Base-by-base conservation (phyloP, 306 rosid genomes). In the Dryas alaskensis region DNA sequence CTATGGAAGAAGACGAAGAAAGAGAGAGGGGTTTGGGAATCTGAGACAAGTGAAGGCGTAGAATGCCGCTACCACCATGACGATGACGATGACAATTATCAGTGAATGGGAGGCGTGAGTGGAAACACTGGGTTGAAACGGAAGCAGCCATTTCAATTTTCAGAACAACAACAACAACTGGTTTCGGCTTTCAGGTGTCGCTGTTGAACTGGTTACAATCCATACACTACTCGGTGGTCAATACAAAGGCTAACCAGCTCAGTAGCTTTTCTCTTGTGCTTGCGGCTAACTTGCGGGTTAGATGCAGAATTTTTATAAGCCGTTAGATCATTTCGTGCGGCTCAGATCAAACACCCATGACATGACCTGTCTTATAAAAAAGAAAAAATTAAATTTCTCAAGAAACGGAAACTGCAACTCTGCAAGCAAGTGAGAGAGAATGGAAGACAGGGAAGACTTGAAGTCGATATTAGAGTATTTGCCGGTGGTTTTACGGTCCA, bases 401-500 rank as follows among this genome's bases (percentile, higher is more conserved):
- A 19, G 19, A 19, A 19, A 19, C 0, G 10, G 7, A 57, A 52
- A 1, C 57, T 0, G 57, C 39, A 13, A 22, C 10, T 25, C 22
- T 22, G 61, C 61, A 2, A 14, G 3, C 46, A 5, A 17, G 53
- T 2, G 10, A 9, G 72, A 22, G 40, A 59, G 60, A 72, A 90
- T 90, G 97, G 97, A 83, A 46, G 65, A 57, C 67, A 85, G 91
- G 69, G 84, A 91, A 66, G 98, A 93, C 62, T 75, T 89, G 88
- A 74, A 61, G 60, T 88, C 97, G 17, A 85, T 91, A 37, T 48
- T 89, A n/a, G 85, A 87, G 6, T 87, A 79, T 76, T 79, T 93
- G 40, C 98, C 98, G 1, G 54, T 88, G 59, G 62, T 74, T 1
- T 45, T 81, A 63, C 86, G 90, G 27, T 81, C 90, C 6, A 72